Evolutionary conservation across 768 basidiomycete species (phyloP), one percentile per base, ranked within the genome.

Genomic region (Hydnomerulius pinastri): DNA sequence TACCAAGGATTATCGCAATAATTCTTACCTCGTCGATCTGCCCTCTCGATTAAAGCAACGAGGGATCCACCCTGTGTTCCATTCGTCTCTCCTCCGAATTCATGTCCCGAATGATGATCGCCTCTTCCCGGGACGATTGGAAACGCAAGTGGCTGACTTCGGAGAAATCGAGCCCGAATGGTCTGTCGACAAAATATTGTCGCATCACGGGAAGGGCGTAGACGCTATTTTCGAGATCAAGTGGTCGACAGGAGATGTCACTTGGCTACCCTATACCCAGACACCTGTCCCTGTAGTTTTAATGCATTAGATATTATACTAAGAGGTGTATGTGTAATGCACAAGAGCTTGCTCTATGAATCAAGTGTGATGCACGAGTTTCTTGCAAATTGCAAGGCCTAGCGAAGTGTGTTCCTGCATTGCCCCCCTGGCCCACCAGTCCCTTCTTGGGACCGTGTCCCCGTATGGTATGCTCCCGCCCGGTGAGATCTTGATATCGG

Each of bases 241-340:
- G n/a, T 74, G 71, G 69, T 67, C 60, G 33, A 52, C 65, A 1
- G 71, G 72, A 0, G 71, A 75, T 37, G 8, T 28, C 4, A 67
- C 70, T 0, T 74, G 73, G 73, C 35, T 71, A 17, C 63, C 65
- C 2, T 68, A 68, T 36, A 9, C 44, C 12, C 41, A 62, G 20
- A 33, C n/a, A n/a, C n/a, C n/a, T n/a, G n/a, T n/a, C n/a, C n/a
- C n/a, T n/a, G n/a, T n/a, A n/a, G n/a, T n/a, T n/a, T n/a, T n/a
- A n/a, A n/a, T n/a, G n/a, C n/a, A n/a, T n/a, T n/a, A n/a, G n/a
- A n/a, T n/a, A n/a, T n/a, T n/a, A n/a, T n/a, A n/a, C n/a, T n/a
- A n/a, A n/a, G n/a, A n/a, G n/a, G n/a, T n/a, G n/a, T n/a, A n/a
- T n/a, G n/a, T n/a, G n/a, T n/a, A n/a, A n/a, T n/a, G n/a, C n/a